Evolutionary conservation across 1,139 yeast genomes (phyloP).

Genomic region (Candida neerlandica): DNA sequence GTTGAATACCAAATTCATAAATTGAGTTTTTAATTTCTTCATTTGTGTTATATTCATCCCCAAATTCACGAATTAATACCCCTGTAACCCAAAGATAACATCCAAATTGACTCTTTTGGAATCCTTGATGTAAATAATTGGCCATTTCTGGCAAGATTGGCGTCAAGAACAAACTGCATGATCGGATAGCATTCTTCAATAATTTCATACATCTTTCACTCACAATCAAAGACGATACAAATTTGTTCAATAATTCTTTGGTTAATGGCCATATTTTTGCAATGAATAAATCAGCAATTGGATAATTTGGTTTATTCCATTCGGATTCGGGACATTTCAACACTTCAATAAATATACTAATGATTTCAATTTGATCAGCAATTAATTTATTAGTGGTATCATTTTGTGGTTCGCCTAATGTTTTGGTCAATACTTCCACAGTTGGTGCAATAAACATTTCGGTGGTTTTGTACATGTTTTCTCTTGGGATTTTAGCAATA

Average conservation of each 20-base stretch:
- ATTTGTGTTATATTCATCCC: conserved; percentile 53
- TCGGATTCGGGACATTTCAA: conserved; percentile 44
- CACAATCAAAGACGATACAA: conserved; percentile 58
- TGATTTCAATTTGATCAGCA: conserved; percentile 76
- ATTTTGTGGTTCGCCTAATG: conserved; percentile 20
- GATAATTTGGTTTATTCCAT: conserved; percentile 42
- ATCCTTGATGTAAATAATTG: conserved; percentile 64
- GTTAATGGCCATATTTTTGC: conserved; percentile 63
- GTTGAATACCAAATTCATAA: conserved; percentile 52
- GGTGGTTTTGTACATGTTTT: conserved; percentile 36
- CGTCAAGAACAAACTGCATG: conserved; percentile 64
- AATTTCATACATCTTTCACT: conserved; percentile 78
- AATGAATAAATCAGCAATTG: conserved; percentile 60
- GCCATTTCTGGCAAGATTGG: conserved; percentile 69
- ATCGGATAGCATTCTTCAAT: conserved; percentile 64
- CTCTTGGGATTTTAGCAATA: conserved; percentile 54
- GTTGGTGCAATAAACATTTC: conserved; percentile 71
- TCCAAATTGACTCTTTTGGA: conserved; percentile 68
- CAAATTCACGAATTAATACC: conserved; percentile 73
- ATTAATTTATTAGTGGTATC: conserved; percentile 38
- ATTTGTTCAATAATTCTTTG: conserved; percentile 49
- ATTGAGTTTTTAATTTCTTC: conserved; percentile 41
- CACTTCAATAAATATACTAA: conserved; percentile 70
- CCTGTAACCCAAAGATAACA: conserved; percentile 94
- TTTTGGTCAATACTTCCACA: conserved; percentile 45